phyloP scores from a whole-genome alignment of 1,139 yeast genomes.

The Geotrichum carabidarum region DNA sequence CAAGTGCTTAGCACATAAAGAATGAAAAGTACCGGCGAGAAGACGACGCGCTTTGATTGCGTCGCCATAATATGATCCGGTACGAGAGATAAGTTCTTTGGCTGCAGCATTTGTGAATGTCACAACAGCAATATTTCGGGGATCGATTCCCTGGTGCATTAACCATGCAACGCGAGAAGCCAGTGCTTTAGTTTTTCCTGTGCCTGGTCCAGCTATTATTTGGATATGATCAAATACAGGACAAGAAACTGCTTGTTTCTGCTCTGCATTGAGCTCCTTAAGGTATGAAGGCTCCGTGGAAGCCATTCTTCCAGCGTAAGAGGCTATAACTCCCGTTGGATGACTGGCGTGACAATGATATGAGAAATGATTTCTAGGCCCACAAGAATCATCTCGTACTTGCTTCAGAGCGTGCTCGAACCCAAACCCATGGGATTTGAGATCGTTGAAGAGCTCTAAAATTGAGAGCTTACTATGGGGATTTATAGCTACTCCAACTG shows the following conservation, averaged over 20 bases:
- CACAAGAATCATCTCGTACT: too few relatives aligned
- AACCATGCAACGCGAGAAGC: conserved; percentile 73
- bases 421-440: too few relatives aligned
- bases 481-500: too few relatives aligned
- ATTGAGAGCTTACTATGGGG: too few relatives aligned
- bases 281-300: background rate
- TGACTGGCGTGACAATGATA: too few relatives aligned
- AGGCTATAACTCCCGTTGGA: too few relatives aligned
- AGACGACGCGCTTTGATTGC: conserved; percentile 39
- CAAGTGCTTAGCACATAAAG: conserved; percentile 62
- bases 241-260: conserved; percentile 56
- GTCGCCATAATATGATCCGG: conserved; percentile 32
- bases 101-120: conserved; percentile 93
- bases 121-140: conserved; percentile 67
- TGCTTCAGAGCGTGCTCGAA: too few relatives aligned
- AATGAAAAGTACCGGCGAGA: conserved; percentile 81
- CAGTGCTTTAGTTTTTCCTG: conserved; percentile 72
- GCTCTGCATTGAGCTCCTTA: conserved; percentile 50
- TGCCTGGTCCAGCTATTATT: conserved; percentile 90
- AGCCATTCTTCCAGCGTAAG: background rate
- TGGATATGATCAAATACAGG: conserved; percentile 55
- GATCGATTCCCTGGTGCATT: conserved; percentile 47
- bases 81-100: conserved; percentile 66
- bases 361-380: too few relatives aligned
- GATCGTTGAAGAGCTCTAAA: too few relatives aligned